Evolutionary conservation across 805 yeast species (phyloP), one percentile per base, ranked within the genome.

Genomic region (Wickerhamomyces rabaulensis): DNA sequence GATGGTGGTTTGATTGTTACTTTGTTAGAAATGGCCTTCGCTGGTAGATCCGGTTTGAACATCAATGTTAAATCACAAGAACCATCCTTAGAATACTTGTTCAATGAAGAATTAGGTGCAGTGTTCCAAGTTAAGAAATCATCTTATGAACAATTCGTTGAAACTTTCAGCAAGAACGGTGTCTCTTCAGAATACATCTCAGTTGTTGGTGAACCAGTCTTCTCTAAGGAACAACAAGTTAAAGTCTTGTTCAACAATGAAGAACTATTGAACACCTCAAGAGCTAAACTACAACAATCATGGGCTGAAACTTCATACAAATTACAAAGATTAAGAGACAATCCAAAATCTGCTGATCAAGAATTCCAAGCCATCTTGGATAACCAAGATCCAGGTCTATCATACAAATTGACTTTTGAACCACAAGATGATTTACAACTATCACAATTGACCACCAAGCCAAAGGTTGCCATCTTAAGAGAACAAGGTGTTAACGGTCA

Each of bases 401-500:
- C 82, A 15, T 94, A 82, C 71, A 79, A 87, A 58, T 73, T 94
- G 60, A 79, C 95, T 3, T 94, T 73, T 60, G 75, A 79, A 46
- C 84, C 84, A 40, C 51, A 67, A 17, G 80, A 78, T 49, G 75
- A 75, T 48, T 61, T 80, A 42, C 64, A 66, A 19, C 58, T 74
- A 12, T 64, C 73, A 2, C 47, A 65, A 12, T 55, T 63, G 13
- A 48, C 65, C 21, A 55, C 67, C 9, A 80, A 73, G 61, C 99
- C 99, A 43, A 85, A 81, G 67, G 98, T 94, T 54, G 99, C 98
- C 37, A 90, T 94, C 47, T 74, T 94, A 60, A 86, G 99, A 71
- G 99, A 94, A 66, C 99, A 94, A 71, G 99, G 99, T 71, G 97
- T 94, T 46, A 94, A 94, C 66, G 95, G 97, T 31, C 96, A 92